These are phyloP conservation scores for Penicillium thymicola DNA, from an alignment of 2,329 filamentous ascomycete genomes.

Conservation along the genomic window DNA sequence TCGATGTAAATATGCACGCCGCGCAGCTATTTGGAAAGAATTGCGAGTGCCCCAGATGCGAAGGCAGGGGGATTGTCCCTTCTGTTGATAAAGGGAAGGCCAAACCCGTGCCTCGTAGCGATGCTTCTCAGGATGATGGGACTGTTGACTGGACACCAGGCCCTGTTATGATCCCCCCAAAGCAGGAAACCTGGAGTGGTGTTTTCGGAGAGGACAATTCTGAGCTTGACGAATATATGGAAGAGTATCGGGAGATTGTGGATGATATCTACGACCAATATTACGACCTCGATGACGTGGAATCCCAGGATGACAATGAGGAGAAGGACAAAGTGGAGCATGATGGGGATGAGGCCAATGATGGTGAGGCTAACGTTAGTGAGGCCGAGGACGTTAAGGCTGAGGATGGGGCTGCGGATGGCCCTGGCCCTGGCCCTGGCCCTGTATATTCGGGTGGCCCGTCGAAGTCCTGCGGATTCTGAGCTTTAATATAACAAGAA, in stretches of 20 bases:
- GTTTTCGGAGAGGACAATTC: neutral
- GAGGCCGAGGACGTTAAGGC: neutral
- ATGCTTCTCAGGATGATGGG: neutral
- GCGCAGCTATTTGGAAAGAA: slow-evolving; percentile 14
- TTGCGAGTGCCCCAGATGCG: slow-evolving; percentile 12
- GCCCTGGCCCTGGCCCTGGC: neutral
- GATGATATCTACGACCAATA: neutral
- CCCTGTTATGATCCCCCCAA: neutral
- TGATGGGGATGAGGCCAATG: neutral
- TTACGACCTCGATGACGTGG: neutral
- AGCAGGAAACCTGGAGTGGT: neutral
- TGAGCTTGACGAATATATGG: neutral
- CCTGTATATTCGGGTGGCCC: neutral
- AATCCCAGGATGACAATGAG: neutral
- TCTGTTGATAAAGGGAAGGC: neutral
- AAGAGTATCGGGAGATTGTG: neutral
- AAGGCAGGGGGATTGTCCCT: neutral
- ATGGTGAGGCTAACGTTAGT: neutral
- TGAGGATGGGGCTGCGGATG: neutral
- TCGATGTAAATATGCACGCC: slow-evolving; percentile 2
- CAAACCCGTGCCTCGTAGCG: neutral
- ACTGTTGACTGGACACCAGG: neutral
- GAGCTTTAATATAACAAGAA: neutral
- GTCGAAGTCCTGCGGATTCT: neutral
- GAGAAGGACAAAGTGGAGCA: neutral